Conservation (phyloP, 495 filamentous ascomycete species). For the Xylaria curta region DNA sequence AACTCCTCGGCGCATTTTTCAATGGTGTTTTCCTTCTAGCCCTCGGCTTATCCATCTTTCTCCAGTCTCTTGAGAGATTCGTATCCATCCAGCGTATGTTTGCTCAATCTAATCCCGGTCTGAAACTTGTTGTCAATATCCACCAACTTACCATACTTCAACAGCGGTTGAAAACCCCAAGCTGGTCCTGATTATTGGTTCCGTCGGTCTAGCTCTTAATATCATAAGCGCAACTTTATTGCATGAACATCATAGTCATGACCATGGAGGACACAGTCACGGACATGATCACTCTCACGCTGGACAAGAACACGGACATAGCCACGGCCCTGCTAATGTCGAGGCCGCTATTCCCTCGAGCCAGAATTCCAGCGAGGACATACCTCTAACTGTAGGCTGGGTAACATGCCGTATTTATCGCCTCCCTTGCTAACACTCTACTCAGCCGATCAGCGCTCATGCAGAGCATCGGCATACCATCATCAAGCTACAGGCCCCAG, state of each 20-base stretch:
- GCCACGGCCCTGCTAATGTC: conserved; percentile 66
- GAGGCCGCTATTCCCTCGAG: conserved; percentile 58
- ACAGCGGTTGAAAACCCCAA: conserved; percentile 71
- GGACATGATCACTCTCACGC: conserved; percentile 41
- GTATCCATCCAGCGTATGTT: conserved; percentile 53
- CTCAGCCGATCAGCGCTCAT: conserved; percentile 63
- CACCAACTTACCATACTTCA: conserved; percentile 4
- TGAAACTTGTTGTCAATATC: not conserved
- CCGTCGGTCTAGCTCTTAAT: conserved; percentile 80
- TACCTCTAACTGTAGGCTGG: conserved; percentile 44
- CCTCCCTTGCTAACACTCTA: conserved; percentile 59
- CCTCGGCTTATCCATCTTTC: conserved; percentile 86
- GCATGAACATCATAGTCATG: conserved; percentile 63
- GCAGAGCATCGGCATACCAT: conserved; percentile 60
- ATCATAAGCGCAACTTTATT: conserved; percentile 81
- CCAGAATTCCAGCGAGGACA: conserved; percentile 47
- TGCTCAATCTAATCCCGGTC: not conserved
- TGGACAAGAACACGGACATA: conserved; percentile 21
- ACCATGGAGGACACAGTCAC: conserved; percentile 40
- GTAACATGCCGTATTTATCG: conserved; percentile 25
- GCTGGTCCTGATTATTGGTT: conserved; percentile 82
- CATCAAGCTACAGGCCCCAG: conserved; percentile 36
- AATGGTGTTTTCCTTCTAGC: conserved; percentile 96
- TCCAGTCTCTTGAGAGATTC: conserved; percentile 90
- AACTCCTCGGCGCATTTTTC: conserved; percentile 89